Evolutionary conservation across 2,329 filamentous ascomycete species (phyloP), one percentile per base, ranked within the genome.

Genomic region (Alternaria ethzedia): DNA sequence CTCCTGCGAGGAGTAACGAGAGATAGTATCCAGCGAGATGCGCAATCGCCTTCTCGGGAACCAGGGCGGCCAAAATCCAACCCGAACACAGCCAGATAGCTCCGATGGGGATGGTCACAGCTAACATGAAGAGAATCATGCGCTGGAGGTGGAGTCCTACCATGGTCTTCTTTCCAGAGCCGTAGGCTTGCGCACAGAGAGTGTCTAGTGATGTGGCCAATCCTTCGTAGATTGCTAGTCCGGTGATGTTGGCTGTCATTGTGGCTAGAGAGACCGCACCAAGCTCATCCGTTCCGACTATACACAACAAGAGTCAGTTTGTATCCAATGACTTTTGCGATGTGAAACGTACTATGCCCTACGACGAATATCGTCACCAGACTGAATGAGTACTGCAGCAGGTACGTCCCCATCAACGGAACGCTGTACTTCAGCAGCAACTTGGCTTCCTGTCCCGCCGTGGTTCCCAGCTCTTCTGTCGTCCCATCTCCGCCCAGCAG

Each of bases 191-290:
- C 25, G 84, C 82, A 64, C 84, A 86, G 4, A 86, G 74, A 0
- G 84, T 86, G 66, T 86, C 84, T 21, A 86, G 75, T 23, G 82
- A 82, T 0, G 84, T 86, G 44, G 84, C 83, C 72, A 86, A 82
- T 21, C 85, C 85, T 68, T 86, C 83, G 60, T 83, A 83, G 21
- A 85, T 76, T 1, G 86, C 82, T 20, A 84, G 81, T 0, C 86
- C 86, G 7, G 85, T 78, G 54, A 88, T 87, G 63, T 85, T 87
- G 67, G 86, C 84, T 0, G 85, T 87, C 49, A 85, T 86, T 23
- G 84, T 82, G 23, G 84, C 84, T 15, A 87, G 71, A 57, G 82
- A 85, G 0, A 85, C 84, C 0, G 85, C 86, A 1, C 84, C 86
- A 10, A 87, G 73, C 61, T 86, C 85, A 67, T 85, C 82, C 4